Evolutionary conservation across 1,139 yeast species (phyloP).

Genomic region (Kodamaea arcana): DNA sequence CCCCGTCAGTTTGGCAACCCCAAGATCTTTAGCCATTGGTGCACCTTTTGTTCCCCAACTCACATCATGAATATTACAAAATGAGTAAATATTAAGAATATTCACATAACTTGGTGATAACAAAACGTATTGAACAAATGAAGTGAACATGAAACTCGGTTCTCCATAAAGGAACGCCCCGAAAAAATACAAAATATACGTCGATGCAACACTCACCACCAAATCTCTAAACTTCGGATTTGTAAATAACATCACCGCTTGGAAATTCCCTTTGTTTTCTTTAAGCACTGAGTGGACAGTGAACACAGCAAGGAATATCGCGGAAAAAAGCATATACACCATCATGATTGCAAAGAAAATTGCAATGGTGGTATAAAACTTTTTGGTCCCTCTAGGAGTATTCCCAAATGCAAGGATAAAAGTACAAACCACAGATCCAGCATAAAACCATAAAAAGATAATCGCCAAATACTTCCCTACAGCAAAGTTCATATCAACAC

Average conservation of each 20-base stretch:
- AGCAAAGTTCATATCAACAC: slow-evolving; percentile 34
- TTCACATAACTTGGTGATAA: slow-evolving; percentile 75
- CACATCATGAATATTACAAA: slow-evolving; percentile 81
- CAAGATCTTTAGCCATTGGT: slow-evolving; percentile 60
- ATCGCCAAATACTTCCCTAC: slow-evolving; percentile 22
- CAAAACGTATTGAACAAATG: slow-evolving; percentile 65
- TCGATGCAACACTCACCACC: slow-evolving; percentile 79
- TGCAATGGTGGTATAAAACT: slow-evolving; percentile 20
- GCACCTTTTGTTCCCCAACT: slow-evolving; percentile 88
- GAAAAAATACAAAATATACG: slow-evolving; percentile 74
- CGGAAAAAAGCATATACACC: slow-evolving; percentile 51
- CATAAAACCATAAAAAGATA: slow-evolving; percentile 23
- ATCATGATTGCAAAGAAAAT: slow-evolving; percentile 23
- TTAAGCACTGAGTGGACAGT: slow-evolving; percentile 46
- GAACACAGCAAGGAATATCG: slow-evolving; percentile 75
- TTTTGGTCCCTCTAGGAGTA: slow-evolving; percentile 23
- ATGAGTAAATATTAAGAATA: slow-evolving; percentile 76
- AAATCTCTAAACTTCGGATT: slow-evolving; percentile 75
- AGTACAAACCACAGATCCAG: slow-evolving; percentile 21
- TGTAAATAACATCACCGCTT: slow-evolving; percentile 48
- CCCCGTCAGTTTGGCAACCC: slow-evolving; percentile 57
- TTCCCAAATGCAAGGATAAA: slow-evolving; percentile 28
- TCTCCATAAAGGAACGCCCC: slow-evolving; percentile 74
- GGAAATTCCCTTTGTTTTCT: slow-evolving; percentile 41
- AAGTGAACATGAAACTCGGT: slow-evolving; percentile 76